Conservation (phyloP, 1,284 basidiomycete genomes). For the Pyrrhoderma noxium region DNA sequence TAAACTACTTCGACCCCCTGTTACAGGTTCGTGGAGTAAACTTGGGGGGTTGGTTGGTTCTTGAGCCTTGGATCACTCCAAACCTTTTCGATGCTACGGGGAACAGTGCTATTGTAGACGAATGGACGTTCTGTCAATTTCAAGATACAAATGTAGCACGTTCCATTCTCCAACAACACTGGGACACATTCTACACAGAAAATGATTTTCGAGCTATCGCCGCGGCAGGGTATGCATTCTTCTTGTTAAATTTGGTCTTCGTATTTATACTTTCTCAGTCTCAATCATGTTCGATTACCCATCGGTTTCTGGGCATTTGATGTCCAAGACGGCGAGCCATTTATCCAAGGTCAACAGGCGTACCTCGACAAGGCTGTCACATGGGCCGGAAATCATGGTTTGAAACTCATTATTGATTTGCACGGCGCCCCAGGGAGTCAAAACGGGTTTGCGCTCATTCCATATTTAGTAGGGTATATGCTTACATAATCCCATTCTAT, state of each 20-base stretch:
- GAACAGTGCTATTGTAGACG: slow-evolving; percentile 66
- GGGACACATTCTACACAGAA: slow-evolving; percentile 79
- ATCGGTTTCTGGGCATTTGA: slow-evolving; percentile 94
- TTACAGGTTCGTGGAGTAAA: slow-evolving; percentile 56
- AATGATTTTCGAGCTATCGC: slow-evolving; percentile 67
- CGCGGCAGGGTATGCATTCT: slow-evolving; percentile 50
- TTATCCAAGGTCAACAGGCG: slow-evolving; percentile 73
- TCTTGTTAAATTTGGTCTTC: neutral
- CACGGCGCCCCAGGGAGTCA: slow-evolving; percentile 83
- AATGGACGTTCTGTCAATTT: slow-evolving; percentile 77
- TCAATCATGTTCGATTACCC: slow-evolving; percentile 83
- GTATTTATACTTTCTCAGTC: slow-evolving; percentile 30
- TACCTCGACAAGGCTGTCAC: slow-evolving; percentile 67
- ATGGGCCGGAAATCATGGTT: slow-evolving; percentile 70
- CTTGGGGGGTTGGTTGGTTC: slow-evolving; percentile 53
- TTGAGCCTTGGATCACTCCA: slow-evolving; percentile 85
- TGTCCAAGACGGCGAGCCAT: slow-evolving; percentile 76
- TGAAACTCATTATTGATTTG: slow-evolving; percentile 80
- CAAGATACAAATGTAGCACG: slow-evolving; percentile 46
- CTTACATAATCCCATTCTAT: neutral
- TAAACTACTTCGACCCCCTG: neutral
- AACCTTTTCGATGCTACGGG: slow-evolving; percentile 77
- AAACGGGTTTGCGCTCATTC: slow-evolving; percentile 49
- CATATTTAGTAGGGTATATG: neutral
- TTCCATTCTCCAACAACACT: slow-evolving; percentile 53